These are phyloP conservation scores for Sporobolomyces roseus DNA, from an alignment of 768 basidiomycete species.

Conservation along the genomic window DNA sequence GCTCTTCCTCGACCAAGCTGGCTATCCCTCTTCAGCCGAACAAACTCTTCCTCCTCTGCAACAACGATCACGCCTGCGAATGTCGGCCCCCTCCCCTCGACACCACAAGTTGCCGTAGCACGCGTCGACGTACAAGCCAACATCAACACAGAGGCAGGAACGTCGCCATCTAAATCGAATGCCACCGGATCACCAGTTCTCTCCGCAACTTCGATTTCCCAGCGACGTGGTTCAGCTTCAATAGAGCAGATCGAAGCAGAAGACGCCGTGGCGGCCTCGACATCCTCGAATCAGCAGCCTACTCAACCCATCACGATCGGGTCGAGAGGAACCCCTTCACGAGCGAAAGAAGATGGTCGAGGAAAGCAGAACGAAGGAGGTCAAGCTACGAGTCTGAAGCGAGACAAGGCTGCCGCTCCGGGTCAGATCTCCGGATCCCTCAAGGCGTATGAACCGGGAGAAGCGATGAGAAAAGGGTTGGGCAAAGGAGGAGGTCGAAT, in stretches of 20 bases:
- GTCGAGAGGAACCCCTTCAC: not conserved
- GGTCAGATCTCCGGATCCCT: slow-evolving; percentile 22
- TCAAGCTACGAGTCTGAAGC: not conserved
- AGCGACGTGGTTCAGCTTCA: not conserved
- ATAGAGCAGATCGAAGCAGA: slow-evolving; percentile 5
- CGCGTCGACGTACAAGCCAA: slow-evolving; percentile 31
- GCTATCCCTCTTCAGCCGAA: slow-evolving; percentile 24
- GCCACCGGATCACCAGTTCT: not conserved
- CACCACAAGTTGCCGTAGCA: slow-evolving; percentile 26
- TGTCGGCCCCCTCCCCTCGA: not conserved
- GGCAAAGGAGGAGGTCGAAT: slow-evolving; percentile 12
- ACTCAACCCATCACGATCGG: slow-evolving; percentile 37
- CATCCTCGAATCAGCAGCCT: not conserved
- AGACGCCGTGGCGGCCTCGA: not conserved
- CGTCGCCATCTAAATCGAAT: not conserved
- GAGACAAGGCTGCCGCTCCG: not conserved
- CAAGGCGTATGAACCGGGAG: slow-evolving; percentile 22
- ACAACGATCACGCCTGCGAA: not conserved
- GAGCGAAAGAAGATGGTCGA: not conserved
- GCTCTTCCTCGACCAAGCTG: slow-evolving; percentile 15
- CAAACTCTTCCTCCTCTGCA: not conserved
- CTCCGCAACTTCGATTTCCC: slow-evolving; percentile 3
- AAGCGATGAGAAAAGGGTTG: slow-evolving; percentile 15
- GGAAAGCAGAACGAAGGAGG: not conserved
- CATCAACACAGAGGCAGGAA: slow-evolving; percentile 13